A percentile compares a stretch with the other conserved stretches of the same genome.
Conservation (phyloP, 257 asterid genomes). For the Prunella vulgaris region DNA sequence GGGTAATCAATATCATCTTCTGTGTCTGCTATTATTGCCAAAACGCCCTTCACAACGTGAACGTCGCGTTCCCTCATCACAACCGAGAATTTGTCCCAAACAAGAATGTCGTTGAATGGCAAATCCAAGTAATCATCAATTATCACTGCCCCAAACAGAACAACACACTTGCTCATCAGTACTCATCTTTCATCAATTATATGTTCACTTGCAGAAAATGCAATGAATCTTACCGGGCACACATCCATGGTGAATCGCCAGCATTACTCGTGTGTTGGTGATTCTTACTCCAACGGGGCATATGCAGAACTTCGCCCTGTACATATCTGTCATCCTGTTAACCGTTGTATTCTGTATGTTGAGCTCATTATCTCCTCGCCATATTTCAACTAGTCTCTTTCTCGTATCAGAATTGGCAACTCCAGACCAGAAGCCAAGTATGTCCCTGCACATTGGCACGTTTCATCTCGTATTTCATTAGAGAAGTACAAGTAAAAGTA, state of each 20-base stretch:
- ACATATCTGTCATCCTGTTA: neutral
- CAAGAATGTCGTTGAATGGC: conserved; percentile 24
- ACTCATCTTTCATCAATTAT: too few species aligned
- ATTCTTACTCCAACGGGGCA: conserved; percentile 22
- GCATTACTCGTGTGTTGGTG: conserved; percentile 12
- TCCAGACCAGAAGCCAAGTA: conserved; percentile 27
- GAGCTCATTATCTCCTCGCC: conserved; percentile 6
- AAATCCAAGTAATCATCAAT: conserved; percentile 20
- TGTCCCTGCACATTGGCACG: neutral
- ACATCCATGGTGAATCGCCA: conserved; percentile 24
- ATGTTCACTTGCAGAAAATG: neutral
- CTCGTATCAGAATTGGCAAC: conserved; percentile 9
- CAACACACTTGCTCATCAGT: neutral
- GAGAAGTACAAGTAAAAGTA: too few species aligned
- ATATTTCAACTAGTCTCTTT: conserved; percentile 5
- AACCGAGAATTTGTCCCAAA: conserved; percentile 21
- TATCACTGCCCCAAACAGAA: conserved; percentile 13
- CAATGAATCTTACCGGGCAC: conserved; percentile 19
- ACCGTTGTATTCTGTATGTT: conserved; percentile 1
- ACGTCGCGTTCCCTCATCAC: conserved; percentile 11
- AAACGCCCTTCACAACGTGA: conserved; percentile 5
- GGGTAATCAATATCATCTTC: conserved; percentile 7
- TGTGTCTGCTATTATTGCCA: conserved; percentile 15
- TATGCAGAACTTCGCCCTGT: conserved; percentile 23
- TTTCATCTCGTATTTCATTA: neutral